Base-by-base conservation (phyloP, 2,329 filamentous ascomycete genomes). In the Microdochium bolleyi region DNA sequence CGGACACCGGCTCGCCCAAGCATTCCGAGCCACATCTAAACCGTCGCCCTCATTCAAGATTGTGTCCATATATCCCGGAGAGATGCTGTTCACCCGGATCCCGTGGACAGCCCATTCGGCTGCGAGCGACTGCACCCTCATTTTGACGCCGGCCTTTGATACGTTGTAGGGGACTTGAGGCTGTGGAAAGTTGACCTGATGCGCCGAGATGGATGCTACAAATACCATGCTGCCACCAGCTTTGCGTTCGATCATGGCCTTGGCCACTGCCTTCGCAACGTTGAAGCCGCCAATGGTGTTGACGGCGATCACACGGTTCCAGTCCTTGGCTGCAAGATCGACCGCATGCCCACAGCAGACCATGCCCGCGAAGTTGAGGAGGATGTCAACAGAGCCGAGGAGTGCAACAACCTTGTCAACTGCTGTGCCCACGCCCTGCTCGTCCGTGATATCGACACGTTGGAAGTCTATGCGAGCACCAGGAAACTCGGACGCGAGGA, bases 41-140 rank as follows among this genome's bases (percentile, higher is more conserved):
- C 79, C 80, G 8, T 78, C 75, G 0, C 84, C 84, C 54, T 83
- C 83, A 61, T 89, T 91, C 49, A 91, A 67, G 13, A 88, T 79
- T 0, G 86, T 89, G 60, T 89, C 86, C 82, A 90, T 89, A 60
- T 91, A 91, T 0, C 87, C 87, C 0, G 88, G 88, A 38, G 77
- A 83, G 48, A 92, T 75, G 19, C 75, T 80, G 59, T 92, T 91
- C 4, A 87, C 83, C 2, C 84, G 70, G 55, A 92, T 88, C 0
- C 88, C 87, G 62, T 85, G 77, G 1, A 73, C 68, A 1, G 83
- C 84, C 87, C 87, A 91, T 66, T 92, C 88, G 0, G 83, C 85
- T 0, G 87, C 87, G 16, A 91, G 68, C 34, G 75, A 83, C 57
- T 77, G 80, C 50, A 81, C 83, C 58, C 90, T 65, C 50, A 80